Evolutionary conservation across 2,329 filamentous ascomycete species (phyloP), one percentile per base, ranked within the genome.

Genomic region (Colletotrichum lini): DNA sequence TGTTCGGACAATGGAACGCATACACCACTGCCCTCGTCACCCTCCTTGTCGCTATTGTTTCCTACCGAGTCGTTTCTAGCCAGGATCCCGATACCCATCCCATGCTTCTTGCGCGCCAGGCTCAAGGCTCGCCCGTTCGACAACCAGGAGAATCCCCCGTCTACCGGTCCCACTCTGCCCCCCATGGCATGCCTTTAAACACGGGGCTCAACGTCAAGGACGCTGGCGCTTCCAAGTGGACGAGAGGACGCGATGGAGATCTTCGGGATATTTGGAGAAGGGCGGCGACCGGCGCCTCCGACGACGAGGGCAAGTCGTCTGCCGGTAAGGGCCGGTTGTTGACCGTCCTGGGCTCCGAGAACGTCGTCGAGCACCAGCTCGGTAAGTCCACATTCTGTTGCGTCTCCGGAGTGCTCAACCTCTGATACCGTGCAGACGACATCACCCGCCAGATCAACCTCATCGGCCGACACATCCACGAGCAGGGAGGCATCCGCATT

Each of bases 11-110:
- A 82, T 98, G 95, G 95, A 94, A 96, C 80, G 82, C 88, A 75
- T 93, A 93, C 84, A 94, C 94, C 40, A 96, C 93, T 3, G 78
- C 90, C 52, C 86, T 99, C 74, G 87, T 90, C 56, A 88, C 92
- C 30, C 78, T 89, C 72, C 85, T 98, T 53, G 84, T 92, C 72
- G 85, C 87, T 65, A 88, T 95, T 77, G 82, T 96, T 67, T 87
- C 91, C 68, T 95, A 94, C 81, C 89, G 91, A 54, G 83, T 97
- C 74, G 84, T 93, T 77, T 90, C 90, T 72, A 88, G 89, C 61
- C 89, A 90, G 72, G 96, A 98, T 64, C 93, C 96, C 7, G 96
- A 99, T 84, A 93, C 93, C 6, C 96, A 98, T 81, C 96, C 96
- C 44, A 91, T 98, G 81, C 89, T 98, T 58, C 91, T 99, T 38